Base-by-base conservation (phyloP, 768 basidiomycete genomes). In the Cubamyces lactineus region DNA sequence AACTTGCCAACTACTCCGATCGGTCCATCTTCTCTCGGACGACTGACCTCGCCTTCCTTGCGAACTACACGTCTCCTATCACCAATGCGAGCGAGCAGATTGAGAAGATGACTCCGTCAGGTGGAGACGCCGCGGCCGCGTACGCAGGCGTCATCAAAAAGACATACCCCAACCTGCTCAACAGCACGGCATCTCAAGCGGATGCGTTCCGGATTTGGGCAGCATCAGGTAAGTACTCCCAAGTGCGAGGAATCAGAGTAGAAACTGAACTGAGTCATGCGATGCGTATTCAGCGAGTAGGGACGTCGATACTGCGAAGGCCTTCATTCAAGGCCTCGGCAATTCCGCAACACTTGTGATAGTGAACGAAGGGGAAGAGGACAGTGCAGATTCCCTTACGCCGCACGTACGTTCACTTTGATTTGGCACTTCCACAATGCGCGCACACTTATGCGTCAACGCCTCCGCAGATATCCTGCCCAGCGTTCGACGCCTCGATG, bases 81-180 rank as follows among this genome's bases (percentile, higher is more conserved):
- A 67, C 66, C 13, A 61, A 67, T 23, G 58, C 42, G 46, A 61
- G 57, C 3, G 61, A 55, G 41, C 66, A 67, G 41, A 16, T 67
- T 1, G 64, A 67, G 61, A 65, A 61, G 51, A 47, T 67, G 47
- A 67, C 66, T 8, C 64, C 63, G 6, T 65, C 64, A 3, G 66
- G 66, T 12, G 40, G 21, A 2, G 51, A 62, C 2, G 61, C 61
- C 0, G 66, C 66, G 5, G 46, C 60, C 16, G 66, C 66, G 1
- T 61, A 65, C 43, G 66, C 55, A 1, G 61, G 54, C 13, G 64
- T 67, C 19, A 60, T 67, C 48, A 57, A 45, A 19, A 21, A 58
- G 19, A 28, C 55, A 1, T 65, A 67, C 19, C 53, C 57, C 8
- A 43, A 57, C n/a, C 13, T 67, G 4, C 38, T 67, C 5, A 57